phyloP scores from a whole-genome alignment of 371 early-diverging fungal genomes.

The Batrachochytrium dendrobatidis region DNA sequence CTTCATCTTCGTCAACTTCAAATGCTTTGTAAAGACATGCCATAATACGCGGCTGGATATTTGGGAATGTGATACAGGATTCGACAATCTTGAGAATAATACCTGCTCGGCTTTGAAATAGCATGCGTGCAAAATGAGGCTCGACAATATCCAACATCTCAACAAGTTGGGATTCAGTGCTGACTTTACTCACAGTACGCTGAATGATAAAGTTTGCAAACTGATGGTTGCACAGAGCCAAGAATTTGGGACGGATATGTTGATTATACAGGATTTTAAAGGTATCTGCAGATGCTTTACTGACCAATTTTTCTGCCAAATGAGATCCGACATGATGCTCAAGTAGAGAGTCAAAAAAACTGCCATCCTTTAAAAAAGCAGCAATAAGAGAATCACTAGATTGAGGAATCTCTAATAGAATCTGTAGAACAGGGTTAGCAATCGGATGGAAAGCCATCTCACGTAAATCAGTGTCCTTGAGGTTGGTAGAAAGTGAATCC shows the following conservation, averaged over 20 bases:
- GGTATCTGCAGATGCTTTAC: constrained; percentile 46
- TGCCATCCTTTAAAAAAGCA: constrained; percentile 5
- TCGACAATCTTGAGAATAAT: constrained; percentile 10
- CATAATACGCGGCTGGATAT: neutral
- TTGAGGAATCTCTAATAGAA: constrained; percentile 4
- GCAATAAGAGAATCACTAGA: neutral
- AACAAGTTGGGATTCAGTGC: constrained; percentile 50
- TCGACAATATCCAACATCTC: constrained; percentile 53
- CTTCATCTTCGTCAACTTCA: neutral
- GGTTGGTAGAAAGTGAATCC: constrained; percentile 44
- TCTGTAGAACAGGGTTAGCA: constrained; percentile 73
- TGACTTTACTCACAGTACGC: constrained; percentile 53
- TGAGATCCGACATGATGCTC: constrained; percentile 34
- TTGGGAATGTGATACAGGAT: neutral
- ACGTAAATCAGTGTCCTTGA: constrained; percentile 53
- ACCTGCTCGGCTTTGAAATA: constrained; percentile 1
- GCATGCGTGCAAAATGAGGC: constrained; percentile 38
- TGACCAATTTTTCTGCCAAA: constrained; percentile 35
- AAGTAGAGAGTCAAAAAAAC: constrained; percentile 27
- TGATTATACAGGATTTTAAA: constrained; percentile 60
- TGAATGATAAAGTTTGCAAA: constrained; percentile 83
- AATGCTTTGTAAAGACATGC: neutral
- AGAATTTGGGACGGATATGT: constrained; percentile 50
- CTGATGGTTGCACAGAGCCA: constrained; percentile 55
- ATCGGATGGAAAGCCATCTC: constrained; percentile 55